Base-by-base conservation (phyloP, 257 asterid genomes). In the Nicotiana sylvestris region DNA sequence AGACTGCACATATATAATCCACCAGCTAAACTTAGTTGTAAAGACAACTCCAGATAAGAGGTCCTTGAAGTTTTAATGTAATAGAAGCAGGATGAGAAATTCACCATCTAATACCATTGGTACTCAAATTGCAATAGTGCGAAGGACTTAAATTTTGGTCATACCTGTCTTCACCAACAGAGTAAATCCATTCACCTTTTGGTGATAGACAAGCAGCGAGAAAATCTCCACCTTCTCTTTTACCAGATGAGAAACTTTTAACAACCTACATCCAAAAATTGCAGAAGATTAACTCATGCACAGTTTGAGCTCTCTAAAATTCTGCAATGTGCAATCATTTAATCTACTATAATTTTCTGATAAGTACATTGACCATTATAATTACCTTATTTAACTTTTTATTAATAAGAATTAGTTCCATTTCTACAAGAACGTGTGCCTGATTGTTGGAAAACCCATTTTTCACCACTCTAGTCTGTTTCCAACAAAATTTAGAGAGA, bases 181-280 rank as follows among this genome's bases (percentile, higher is more conserved):
- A 94, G 86, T 96, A 94, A 43, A 96, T 94, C 99, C 99, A 96
- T 86, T 96, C 99, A 81, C 98, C 99, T 86, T 96, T 96, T n/a
- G 99, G 93, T 39, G 98, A 96, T 86, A 96, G 90, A 83, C 97
- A 94, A 67, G 99, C 99, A 18, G 98, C 99, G 89, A 96, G 93
- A 79, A 93, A 96, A 86, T 94, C 98, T 82, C 98, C 99, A 82
- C 98, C 98, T 92, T 96, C 99, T 91, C 98, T 94, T 92, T 96
- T 94, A 87, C 99, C 98, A 21, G 99, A 94, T 80, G 99, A 96
- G 89, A 94, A 96, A 85, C 99, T 96, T 92, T 90, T 96, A 81
- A 96, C 98, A 82, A 96, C 98, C 99, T 96, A 86, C 84, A 89
- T 65, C 3, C 51, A 69, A 58, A 64, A 80, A 68, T 87, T 29